Percentiles rank a stretch among this genome's conserved stretches.
phyloP scores from a whole-genome alignment of 2,329 filamentous ascomycete species.

The Chrysoporthe deuterocubensis region DNA sequence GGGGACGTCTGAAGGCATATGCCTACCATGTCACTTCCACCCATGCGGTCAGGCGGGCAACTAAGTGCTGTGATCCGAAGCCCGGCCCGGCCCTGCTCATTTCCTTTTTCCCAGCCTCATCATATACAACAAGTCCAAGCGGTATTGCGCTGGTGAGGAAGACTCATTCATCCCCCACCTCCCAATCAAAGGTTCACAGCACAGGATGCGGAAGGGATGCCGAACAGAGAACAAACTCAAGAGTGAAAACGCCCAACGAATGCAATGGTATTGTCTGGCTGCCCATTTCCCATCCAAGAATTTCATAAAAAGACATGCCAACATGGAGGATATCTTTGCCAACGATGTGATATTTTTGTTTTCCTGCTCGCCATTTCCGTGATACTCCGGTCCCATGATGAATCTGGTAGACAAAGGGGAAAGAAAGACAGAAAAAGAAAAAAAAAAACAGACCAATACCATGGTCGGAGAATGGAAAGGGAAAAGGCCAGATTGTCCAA shows the following conservation, averaged over 20 bases:
- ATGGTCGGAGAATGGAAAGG: constrained; percentile 6
- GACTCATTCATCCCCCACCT: no score
- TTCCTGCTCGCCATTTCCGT: constrained; percentile 15
- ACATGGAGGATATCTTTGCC: constrained; percentile 17
- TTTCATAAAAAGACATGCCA: constrained; percentile 14
- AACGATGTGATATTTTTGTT: constrained; percentile 13
- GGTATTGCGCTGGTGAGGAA: background rate
- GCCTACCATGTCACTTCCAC: background rate
- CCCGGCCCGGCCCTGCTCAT: background rate
- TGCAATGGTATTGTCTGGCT: constrained; percentile 28
- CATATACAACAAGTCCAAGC: constrained; percentile 2
- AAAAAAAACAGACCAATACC: background rate
- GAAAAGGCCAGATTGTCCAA: constrained; percentile 7
- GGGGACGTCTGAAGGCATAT: background rate
- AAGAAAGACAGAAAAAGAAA: constrained; percentile 2
- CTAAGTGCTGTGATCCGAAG: background rate
- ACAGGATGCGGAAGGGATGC: background rate
- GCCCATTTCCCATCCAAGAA: constrained; percentile 22
- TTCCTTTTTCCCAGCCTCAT: background rate
- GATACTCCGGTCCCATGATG: constrained; percentile 23
- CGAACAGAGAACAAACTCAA: constrained; percentile 1
- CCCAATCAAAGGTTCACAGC: background rate
- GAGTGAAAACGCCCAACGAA: constrained; percentile 26
- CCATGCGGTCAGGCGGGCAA: background rate
- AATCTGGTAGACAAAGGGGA: constrained; percentile 21